Evolutionary conservation across 2,329 filamentous ascomycete species (phyloP).

Genomic region (Arthrobotrys sphaeroides): DNA sequence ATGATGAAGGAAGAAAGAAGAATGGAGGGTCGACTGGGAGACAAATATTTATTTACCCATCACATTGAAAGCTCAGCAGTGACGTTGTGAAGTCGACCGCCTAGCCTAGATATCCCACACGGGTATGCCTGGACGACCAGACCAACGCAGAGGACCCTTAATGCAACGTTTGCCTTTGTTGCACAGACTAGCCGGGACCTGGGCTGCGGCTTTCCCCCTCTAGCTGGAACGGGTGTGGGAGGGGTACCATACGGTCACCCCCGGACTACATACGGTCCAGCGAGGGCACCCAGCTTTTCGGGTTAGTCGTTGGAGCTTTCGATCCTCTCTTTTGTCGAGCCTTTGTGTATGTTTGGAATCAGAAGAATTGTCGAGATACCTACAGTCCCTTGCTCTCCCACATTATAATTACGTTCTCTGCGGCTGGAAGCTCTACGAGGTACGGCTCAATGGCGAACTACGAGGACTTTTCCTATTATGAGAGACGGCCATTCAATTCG

Average conservation of each 20-base stretch:
- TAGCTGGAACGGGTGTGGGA: not conserved
- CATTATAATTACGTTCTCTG: too few species aligned
- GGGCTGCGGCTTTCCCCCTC: not conserved
- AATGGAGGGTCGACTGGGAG: too few species aligned
- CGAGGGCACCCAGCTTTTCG: not conserved
- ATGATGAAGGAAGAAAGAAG: too few species aligned
- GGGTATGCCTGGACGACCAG: not conserved
- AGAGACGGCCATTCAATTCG: not conserved
- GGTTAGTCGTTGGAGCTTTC: not conserved
- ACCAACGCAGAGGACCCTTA: conserved; percentile 6
- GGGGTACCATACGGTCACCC: not conserved
- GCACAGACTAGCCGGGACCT: conserved; percentile 6
- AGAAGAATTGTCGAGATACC: too few species aligned
- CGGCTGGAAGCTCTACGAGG: too few species aligned
- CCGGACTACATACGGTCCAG: too few species aligned
- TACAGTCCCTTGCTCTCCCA: not conserved
- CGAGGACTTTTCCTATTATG: not conserved
- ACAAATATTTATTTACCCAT: too few species aligned
- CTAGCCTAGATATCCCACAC: not conserved
- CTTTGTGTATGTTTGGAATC: too few species aligned
- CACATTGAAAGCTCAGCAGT: not conserved
- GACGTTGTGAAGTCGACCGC: not conserved
- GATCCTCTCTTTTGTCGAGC: not conserved
- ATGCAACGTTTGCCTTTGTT: conserved; percentile 21
- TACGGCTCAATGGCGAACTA: conserved; percentile 5